Evolutionary conservation across 306 rosid species (phyloP), one percentile per base, ranked within the genome.

Genomic region (Delonix regia): DNA sequence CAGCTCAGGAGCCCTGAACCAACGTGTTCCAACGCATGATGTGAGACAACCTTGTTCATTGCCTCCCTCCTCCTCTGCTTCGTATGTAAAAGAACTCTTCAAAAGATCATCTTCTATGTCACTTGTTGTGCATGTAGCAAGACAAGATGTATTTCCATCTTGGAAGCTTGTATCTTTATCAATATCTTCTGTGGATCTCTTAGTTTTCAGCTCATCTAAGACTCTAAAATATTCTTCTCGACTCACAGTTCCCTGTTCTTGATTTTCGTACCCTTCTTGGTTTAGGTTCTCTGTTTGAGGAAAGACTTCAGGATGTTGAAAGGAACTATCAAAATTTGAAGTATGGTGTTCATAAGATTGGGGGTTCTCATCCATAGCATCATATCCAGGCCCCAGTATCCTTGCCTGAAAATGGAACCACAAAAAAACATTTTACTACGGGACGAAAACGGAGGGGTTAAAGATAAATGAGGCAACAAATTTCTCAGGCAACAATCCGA

Each of bases 1-100:
- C 64, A 95, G 82, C 82, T 95, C 99, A 3, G 98, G 99, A 15
- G 98, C 92, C 65, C 86, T 80, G 77, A 79, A 95, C 98, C 96
- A 91, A 38, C 96, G 87, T 59, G 98, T 91, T 68, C 98, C 99
- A 0, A 94, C 96, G 73, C 98, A 89, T 21, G 99, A 86, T 51
- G 99, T 92, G 75, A 94, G 90, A 69, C 77, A 59, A 42, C 86
- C 97, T 19, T 73, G 85, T 66, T 80, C 84, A 63, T 81, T 80
- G 75, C 81, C 86, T 57, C 77, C 91, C 34, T 52, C 90, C 67
- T 75, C 98, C 39, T 87, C 99, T 9, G 85, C 92, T 51, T 90
- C 92, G 7, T 81, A 89, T 0, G 88, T 75, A 70, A 87, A 87
- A 4, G 96, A 85, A 75, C 82, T 78, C 80, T 82, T 89, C 71